Percentiles rank a stretch among this genome's conserved stretches.
Evolutionary conservation across 1,284 basidiomycete species (phyloP).

Genomic region (Trichosporon sp.): DNA sequence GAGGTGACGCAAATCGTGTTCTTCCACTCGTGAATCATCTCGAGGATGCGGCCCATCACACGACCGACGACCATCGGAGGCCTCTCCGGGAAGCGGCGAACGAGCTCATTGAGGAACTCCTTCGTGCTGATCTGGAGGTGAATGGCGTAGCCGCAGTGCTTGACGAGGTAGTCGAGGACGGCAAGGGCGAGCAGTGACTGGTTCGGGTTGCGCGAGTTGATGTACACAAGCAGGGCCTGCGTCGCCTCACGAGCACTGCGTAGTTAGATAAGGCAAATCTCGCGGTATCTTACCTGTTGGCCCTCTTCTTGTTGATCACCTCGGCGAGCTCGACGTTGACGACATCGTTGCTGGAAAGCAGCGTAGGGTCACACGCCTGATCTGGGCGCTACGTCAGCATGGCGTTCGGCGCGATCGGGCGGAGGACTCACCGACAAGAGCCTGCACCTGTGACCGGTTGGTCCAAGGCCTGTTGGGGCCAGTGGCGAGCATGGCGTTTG

Average conservation of each 20-base stretch:
- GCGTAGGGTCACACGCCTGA: slow-evolving; percentile 83
- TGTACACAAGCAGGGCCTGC: slow-evolving; percentile 60
- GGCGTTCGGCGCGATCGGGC: not conserved
- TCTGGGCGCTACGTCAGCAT: slow-evolving; percentile 48
- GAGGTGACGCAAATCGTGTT: slow-evolving; percentile 86
- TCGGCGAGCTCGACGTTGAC: slow-evolving; percentile 92
- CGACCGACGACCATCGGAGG: slow-evolving; percentile 93
- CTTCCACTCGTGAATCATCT: slow-evolving; percentile 90
- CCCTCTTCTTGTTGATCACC: slow-evolving; percentile 91
- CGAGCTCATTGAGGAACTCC: slow-evolving; percentile 98
- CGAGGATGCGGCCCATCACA: slow-evolving; percentile 91
- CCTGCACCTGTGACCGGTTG: slow-evolving; percentile 49
- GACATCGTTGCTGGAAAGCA: slow-evolving; percentile 87
- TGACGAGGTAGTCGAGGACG: slow-evolving; percentile 89
- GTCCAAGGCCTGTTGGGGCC: slow-evolving; percentile 46
- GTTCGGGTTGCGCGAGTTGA: slow-evolving; percentile 54
- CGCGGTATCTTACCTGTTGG: slow-evolving; percentile 73
- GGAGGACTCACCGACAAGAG: slow-evolving; percentile 50
- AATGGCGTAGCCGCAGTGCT: slow-evolving; percentile 93
- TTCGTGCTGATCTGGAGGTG: slow-evolving; percentile 98
- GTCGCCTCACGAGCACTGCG: slow-evolving; percentile 45
- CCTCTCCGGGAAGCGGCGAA: slow-evolving; percentile 94
- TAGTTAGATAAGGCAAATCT: not conserved
- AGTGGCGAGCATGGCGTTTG: slow-evolving; percentile 36
- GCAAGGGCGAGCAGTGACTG: slow-evolving; percentile 51